These are phyloP conservation scores for Penicillium steckii DNA, from an alignment of 495 filamentous ascomycete species.

Conservation along the genomic window DNA sequence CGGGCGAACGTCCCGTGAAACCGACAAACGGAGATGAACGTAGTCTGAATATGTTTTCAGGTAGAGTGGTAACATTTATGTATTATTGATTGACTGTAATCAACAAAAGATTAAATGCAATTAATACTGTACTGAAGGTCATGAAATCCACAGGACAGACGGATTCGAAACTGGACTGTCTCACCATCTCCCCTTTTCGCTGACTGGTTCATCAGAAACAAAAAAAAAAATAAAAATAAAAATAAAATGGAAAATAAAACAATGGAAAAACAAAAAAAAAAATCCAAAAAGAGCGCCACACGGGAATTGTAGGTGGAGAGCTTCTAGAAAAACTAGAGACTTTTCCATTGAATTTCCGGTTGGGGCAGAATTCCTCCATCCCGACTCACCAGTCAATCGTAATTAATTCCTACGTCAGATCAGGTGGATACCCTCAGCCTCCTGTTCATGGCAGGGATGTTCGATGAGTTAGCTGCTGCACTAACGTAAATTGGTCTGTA, in stretches of 20 bases:
- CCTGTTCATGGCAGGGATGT: slow-evolving; percentile 41
- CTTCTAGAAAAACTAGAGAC: slow-evolving; percentile 41
- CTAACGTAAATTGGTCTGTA: slow-evolving; percentile 23
- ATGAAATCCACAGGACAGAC: too few relatives aligned
- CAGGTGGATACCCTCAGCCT: slow-evolving; percentile 37
- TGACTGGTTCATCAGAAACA: background rate
- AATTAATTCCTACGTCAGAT: slow-evolving; percentile 35
- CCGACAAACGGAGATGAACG: background rate
- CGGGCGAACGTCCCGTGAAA: slow-evolving; percentile 1
- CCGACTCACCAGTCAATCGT: slow-evolving; percentile 12
- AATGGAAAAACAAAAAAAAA: background rate
- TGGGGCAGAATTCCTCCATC: slow-evolving; percentile 25
- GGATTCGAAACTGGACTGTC: background rate
- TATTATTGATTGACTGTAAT: too few relatives aligned
- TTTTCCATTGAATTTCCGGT: slow-evolving; percentile 42
- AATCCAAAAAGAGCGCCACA: slow-evolving; percentile 21
- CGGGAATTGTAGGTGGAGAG: slow-evolving; percentile 26
- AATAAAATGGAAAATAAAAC: too few relatives aligned
- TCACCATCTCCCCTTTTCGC: background rate
- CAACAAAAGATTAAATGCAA: too few relatives aligned
- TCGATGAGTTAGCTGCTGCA: slow-evolving; percentile 16
- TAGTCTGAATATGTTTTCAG: background rate
- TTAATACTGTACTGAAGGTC: too few relatives aligned
- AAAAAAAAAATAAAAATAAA: background rate
- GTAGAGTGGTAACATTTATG: too few relatives aligned